These are phyloP conservation scores for Xanthoconium separans DNA, from an alignment of 1,284 basidiomycete genomes.

Conservation along the genomic window DNA sequence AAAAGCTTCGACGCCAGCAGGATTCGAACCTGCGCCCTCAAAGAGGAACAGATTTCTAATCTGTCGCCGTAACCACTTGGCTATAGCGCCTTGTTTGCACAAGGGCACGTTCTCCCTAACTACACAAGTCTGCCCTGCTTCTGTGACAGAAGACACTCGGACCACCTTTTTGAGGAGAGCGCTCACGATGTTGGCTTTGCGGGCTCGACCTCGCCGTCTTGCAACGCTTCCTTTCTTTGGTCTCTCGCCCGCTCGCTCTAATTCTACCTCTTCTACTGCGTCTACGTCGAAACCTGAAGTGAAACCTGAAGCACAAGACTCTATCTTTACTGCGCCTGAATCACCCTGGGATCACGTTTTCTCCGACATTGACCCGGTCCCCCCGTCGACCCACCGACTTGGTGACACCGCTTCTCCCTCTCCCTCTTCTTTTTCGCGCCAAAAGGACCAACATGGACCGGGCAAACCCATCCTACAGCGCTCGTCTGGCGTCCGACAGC, in stretches of 20 bases:
- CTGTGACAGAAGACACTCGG: too few species aligned
- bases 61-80: slow-evolving; percentile 58
- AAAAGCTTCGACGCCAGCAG: slow-evolving; percentile 57
- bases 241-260: not conserved
- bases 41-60: slow-evolving; percentile 54
- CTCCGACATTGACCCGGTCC: slow-evolving; percentile 38
- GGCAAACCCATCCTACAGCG: slow-evolving; percentile 5
- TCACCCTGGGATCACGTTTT: slow-evolving; percentile 61
- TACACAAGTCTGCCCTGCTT: too few species aligned
- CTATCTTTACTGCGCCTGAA: slow-evolving; percentile 38
- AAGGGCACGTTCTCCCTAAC: too few species aligned
- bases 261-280: not conserved
- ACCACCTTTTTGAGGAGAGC: too few species aligned
- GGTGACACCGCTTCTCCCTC: too few species aligned
- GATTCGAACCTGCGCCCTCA: slow-evolving; percentile 72
- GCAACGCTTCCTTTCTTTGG: slow-evolving; percentile 2
- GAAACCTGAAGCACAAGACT: slow-evolving; percentile 21
- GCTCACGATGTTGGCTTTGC: slow-evolving; percentile 20
- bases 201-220: slow-evolving; percentile 6
- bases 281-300: slow-evolving; percentile 1
- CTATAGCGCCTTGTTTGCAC: slow-evolving; percentile 38
- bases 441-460: not conserved
- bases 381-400: slow-evolving; percentile 20
- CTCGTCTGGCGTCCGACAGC: slow-evolving; percentile 21
- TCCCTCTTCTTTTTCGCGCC: not conserved